Base-by-base conservation (phyloP, 192 early-diverging fungal genomes). In the Borealophlyctis nickersoniae region DNA sequence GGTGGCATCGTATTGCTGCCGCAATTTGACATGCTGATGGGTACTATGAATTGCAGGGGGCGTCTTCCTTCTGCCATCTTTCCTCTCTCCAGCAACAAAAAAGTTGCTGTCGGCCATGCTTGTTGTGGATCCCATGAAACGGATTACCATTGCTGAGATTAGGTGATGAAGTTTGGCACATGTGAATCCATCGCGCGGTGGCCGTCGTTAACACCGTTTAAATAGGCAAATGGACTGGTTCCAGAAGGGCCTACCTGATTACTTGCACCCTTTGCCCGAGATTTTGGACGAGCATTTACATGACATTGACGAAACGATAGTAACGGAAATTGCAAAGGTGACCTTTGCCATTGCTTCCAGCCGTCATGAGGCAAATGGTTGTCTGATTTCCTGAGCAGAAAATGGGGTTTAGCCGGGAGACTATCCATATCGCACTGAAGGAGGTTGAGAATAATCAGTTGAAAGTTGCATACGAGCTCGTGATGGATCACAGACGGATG, bases 381-480 rank as follows among this genome's bases (percentile, higher is more conserved):
- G 23, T 35, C 56, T 35, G 9, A 24, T 33, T 28, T 52, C 4
- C 26, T 28, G 52, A 9, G 19, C 68, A 90, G 81, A 90, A 89
- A 77, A 91, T 91, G 86, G 86, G 85, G 7, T 91, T 83, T 66
- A 68, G 76, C 52, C 71, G 65, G 52, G 76, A 86, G 35, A 86
- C 86, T 16, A 87, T 99, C 35, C 66, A 87, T 27, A 68, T 78
- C 49, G 92, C 92, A 59, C 72, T 98, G 60, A 77, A 87, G 23
- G 89, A 93, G 70, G 71, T 77, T 4, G 91, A 88, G 55, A 96
- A 94, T 70, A 97, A 96, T 72, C 93, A 92, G 27, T 87, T 96
- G 57, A 95, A 95, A 65, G 96, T 98, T 4, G 93, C 96, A 3
- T 98, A 96, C 72, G 94, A 96, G 68, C 79, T 98, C 60, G 88